These are phyloP conservation scores for Aureobasidium leucospermi DNA, from an alignment of 2,329 filamentous ascomycete genomes.

Conservation along the genomic window DNA sequence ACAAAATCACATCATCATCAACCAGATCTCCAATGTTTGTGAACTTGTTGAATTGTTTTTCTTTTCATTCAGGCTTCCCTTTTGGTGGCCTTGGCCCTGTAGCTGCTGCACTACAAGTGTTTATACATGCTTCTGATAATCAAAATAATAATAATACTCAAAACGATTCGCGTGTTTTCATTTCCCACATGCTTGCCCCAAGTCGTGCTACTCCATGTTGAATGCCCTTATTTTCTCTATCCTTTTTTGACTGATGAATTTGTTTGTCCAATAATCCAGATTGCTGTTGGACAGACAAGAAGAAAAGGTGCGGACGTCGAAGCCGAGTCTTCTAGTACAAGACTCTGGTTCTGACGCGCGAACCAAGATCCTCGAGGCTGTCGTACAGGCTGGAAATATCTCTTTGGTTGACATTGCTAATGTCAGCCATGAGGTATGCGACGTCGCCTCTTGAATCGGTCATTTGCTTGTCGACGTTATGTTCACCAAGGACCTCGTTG, in stretches of 20 bases:
- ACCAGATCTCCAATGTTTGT: too few species aligned
- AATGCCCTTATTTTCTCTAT: slow-evolving; percentile 5
- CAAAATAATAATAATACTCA: background rate
- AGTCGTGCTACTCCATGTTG: slow-evolving; percentile 11
- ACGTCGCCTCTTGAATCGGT: slow-evolving; percentile 89
- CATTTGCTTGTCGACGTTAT: slow-evolving; percentile 99
- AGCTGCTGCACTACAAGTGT: background rate
- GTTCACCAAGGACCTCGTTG: slow-evolving; percentile 86
- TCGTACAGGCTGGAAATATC: slow-evolving; percentile 85
- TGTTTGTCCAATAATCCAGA: too few species aligned
- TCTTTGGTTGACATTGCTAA: slow-evolving; percentile 72
- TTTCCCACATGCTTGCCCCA: slow-evolving; percentile 3
- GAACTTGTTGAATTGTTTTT: background rate
- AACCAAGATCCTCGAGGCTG: slow-evolving; percentile 63
- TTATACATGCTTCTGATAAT: background rate
- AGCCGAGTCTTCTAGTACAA: slow-evolving; percentile 31
- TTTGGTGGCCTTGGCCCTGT: too few species aligned
- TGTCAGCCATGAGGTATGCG: slow-evolving; percentile 96
- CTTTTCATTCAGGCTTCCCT: background rate
- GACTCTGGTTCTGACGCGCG: slow-evolving; percentile 41
- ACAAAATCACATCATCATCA: background rate
- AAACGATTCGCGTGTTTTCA: background rate
- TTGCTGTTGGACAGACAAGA: background rate
- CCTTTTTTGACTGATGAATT: background rate
- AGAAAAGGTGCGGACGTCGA: background rate